phyloP scores from a whole-genome alignment of 208 protist species.

The Crithidia sp. region DNA sequence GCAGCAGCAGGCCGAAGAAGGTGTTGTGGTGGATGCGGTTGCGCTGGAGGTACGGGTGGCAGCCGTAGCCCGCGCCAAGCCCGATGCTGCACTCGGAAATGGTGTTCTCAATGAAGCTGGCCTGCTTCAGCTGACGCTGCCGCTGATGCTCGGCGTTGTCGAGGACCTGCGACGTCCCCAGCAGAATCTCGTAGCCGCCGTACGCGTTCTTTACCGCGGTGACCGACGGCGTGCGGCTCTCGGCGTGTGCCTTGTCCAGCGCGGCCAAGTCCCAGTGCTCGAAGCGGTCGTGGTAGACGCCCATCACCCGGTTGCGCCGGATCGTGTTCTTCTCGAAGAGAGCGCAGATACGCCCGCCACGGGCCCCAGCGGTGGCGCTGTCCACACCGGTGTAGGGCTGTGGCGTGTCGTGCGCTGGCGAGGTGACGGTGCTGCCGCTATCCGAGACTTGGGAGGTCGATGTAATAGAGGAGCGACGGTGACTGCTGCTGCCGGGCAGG shows the following conservation, averaged over 20 bases:
- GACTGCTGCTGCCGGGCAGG: constrained; percentile 9
- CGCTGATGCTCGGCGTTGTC: constrained; percentile 48
- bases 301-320: constrained; percentile 72
- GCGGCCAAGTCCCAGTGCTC: constrained; percentile 62
- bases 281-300: constrained; percentile 85
- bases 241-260: constrained; percentile 29
- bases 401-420: constrained; percentile 24
- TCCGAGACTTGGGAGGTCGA: not conserved
- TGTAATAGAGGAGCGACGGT: not conserved
- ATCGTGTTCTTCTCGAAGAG: constrained; percentile 73
- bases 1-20: constrained; percentile 88
- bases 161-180: constrained; percentile 59
- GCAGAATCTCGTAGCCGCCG: constrained; percentile 58
- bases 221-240: constrained; percentile 11
- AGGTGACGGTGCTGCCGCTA: not conserved
- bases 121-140: constrained; percentile 64
- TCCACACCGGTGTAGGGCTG: constrained; percentile 14
- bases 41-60: constrained; percentile 73
- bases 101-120: constrained; percentile 76
- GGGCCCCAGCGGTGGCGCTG: constrained; percentile 14
- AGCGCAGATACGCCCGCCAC: constrained; percentile 44
- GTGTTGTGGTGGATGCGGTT: constrained; percentile 74
- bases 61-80: constrained; percentile 67
- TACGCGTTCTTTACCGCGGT: constrained; percentile 52
- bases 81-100: constrained; percentile 79